Conservation (phyloP, 352 stramenopile species). For the Phytopythium aichiense region DNA sequence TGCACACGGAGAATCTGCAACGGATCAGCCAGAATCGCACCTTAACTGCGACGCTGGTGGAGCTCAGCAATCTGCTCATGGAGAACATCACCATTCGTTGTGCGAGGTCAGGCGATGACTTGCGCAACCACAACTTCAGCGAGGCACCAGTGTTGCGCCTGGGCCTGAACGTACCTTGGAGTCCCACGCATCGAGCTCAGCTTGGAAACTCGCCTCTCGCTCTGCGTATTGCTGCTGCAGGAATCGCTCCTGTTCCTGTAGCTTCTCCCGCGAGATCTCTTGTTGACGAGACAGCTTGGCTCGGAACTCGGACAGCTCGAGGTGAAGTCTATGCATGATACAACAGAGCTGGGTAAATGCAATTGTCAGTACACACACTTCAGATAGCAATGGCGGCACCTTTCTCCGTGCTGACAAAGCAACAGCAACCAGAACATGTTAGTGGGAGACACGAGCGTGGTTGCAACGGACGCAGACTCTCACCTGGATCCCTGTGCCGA, state of each 20-base stretch:
- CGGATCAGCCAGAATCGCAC: neutral
- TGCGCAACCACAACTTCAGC: neutral
- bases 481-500: constrained; percentile 2
- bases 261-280: neutral
- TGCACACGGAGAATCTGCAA: neutral
- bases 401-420: neutral
- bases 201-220: neutral
- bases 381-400: neutral
- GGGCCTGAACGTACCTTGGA: neutral
- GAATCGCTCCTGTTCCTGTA: neutral
- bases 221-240: constrained; percentile 5
- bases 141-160: neutral
- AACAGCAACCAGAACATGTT: neutral
- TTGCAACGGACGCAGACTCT: neutral
- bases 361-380: too few relatives aligned
- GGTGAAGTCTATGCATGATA: neutral
- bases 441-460: neutral
- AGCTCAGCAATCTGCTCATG: neutral
- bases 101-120: neutral
- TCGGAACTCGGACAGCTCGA: constrained; percentile 4
- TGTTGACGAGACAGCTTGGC: neutral
- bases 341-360: neutral
- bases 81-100: neutral
- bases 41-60: neutral
- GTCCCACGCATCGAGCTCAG: constrained; percentile 7